These are phyloP conservation scores for Hypsizygus ulmarius DNA, from an alignment of 1,284 basidiomycete genomes.

Conservation along the genomic window DNA sequence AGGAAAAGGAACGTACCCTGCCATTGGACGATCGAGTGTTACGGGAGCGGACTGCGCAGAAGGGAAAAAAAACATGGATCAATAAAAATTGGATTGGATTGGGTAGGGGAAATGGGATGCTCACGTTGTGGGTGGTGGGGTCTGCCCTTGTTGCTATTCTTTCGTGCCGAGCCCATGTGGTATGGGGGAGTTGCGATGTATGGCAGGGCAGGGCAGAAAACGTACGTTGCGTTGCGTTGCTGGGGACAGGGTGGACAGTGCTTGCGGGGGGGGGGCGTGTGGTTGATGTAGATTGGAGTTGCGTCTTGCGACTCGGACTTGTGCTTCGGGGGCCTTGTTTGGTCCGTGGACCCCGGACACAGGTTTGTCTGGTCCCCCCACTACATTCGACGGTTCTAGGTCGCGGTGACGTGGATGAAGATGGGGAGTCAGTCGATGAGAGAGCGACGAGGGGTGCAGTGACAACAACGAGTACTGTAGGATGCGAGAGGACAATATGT, in stretches of 20 bases:
- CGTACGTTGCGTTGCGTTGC: too few species aligned
- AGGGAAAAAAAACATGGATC: constrained; percentile 7
- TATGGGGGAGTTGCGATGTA: constrained; percentile 5
- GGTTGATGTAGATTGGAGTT: constrained; percentile 25
- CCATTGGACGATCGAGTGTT: constrained; percentile 36
- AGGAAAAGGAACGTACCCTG: constrained; percentile 24
- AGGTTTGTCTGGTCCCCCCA: constrained; percentile 1
- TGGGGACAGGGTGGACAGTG: constrained; percentile 4
- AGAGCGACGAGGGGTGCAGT: too few species aligned
- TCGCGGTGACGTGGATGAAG: too few species aligned
- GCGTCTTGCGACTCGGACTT: constrained; percentile 16
- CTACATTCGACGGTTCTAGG: too few species aligned
- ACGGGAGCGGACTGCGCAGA: constrained; percentile 54
- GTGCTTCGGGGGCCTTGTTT: constrained; percentile 25
- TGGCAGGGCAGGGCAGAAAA: constrained; percentile 3
- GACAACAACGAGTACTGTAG: too few species aligned
- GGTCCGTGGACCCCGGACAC: constrained; percentile 24
- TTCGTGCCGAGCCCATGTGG: constrained; percentile 25
- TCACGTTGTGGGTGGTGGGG: constrained; percentile 23
- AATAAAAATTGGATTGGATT: background rate
- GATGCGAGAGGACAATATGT: too few species aligned
- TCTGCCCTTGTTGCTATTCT: constrained; percentile 20
- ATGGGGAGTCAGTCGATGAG: too few species aligned
- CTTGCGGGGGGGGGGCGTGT: constrained; percentile 1
- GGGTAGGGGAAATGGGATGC: constrained; percentile 1